phyloP scores from a whole-genome alignment of 768 basidiomycete species.

The Russula ochroleuca region DNA sequence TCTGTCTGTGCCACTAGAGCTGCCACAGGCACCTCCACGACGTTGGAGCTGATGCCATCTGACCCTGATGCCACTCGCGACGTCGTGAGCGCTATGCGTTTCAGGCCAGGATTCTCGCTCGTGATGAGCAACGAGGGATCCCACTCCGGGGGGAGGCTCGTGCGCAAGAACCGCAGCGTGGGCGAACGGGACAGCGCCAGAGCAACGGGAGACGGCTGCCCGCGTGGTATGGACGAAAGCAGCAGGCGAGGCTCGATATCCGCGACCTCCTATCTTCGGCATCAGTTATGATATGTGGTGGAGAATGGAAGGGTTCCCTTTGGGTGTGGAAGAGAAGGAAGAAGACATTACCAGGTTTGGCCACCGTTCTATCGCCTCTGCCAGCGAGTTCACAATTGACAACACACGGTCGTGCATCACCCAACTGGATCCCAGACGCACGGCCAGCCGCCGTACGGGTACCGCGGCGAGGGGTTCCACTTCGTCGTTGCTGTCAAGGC shows the following conservation, averaged over 20 bases:
- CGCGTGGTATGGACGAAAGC: neutral
- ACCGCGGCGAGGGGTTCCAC: conserved; percentile 6
- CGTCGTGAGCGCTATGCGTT: conserved; percentile 14
- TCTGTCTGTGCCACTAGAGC: neutral
- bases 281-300: no score
- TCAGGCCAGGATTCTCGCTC: conserved; percentile 16
- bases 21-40: conserved; percentile 1
- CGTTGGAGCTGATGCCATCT: neutral
- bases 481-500: neutral
- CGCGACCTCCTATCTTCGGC: neutral
- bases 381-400: neutral
- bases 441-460: conserved; percentile 11
- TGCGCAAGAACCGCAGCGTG: conserved; percentile 11
- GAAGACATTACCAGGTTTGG: conserved; percentile 11
- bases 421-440: conserved; percentile 2
- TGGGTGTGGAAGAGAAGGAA: neutral
- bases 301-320: neutral
- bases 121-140: conserved; percentile 12
- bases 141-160: conserved; percentile 11
- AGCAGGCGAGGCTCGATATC: conserved; percentile 10
- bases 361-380: conserved; percentile 15
- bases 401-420: neutral
- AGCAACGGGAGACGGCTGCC: conserved; percentile 6
- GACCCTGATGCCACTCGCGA: neutral
- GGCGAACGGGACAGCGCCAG: conserved; percentile 20